Percentiles rank a stretch among this genome's conserved stretches.
Conservation (phyloP, 2,329 filamentous ascomycete genomes). For the Saccharata proteae region DNA sequence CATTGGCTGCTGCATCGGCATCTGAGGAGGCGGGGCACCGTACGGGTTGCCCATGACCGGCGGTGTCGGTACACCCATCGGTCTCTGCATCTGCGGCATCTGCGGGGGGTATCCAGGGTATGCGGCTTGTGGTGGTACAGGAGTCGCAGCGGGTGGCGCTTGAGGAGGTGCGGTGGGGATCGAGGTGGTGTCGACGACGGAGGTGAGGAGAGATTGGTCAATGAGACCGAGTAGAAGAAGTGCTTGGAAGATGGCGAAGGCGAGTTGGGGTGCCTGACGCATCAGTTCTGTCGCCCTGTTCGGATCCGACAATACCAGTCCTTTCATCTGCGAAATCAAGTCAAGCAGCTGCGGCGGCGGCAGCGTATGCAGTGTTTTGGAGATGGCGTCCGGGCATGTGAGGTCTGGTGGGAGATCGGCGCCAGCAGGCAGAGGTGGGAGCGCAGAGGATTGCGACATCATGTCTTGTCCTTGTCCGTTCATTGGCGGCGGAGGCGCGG, state of each 20-base stretch:
- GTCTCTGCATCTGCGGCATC: constrained; percentile 11
- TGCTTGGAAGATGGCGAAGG: constrained; percentile 91
- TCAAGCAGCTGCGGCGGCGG: constrained; percentile 84
- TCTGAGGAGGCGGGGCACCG: constrained; percentile 30
- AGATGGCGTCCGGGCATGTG: constrained; percentile 81
- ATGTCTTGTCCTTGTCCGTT: constrained; percentile 32
- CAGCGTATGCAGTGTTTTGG: constrained; percentile 74
- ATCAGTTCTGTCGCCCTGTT: constrained; percentile 76
- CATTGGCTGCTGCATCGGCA: constrained; percentile 28
- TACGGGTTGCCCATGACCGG: constrained; percentile 31
- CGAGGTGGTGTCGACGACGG: constrained; percentile 56
- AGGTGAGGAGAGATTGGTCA: constrained; percentile 68
- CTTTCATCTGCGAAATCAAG: constrained; percentile 89
- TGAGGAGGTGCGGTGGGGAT: constrained; percentile 19
- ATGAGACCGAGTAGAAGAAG: constrained; percentile 87
- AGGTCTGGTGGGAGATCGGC: constrained; percentile 73
- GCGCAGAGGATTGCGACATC: constrained; percentile 31
- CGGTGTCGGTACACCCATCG: constrained; percentile 38
- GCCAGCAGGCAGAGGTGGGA: constrained; percentile 75
- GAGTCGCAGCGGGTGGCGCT: constrained; percentile 25
- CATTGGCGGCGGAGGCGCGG: constrained; percentile 23
- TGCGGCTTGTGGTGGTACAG: constrained; percentile 17
- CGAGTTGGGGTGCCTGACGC: constrained; percentile 77
- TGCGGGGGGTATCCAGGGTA: constrained; percentile 26
- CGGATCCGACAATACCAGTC: constrained; percentile 70